phyloP scores from a whole-genome alignment of 2,329 filamentous ascomycete genomes.

The Beauveria sp. region DNA sequence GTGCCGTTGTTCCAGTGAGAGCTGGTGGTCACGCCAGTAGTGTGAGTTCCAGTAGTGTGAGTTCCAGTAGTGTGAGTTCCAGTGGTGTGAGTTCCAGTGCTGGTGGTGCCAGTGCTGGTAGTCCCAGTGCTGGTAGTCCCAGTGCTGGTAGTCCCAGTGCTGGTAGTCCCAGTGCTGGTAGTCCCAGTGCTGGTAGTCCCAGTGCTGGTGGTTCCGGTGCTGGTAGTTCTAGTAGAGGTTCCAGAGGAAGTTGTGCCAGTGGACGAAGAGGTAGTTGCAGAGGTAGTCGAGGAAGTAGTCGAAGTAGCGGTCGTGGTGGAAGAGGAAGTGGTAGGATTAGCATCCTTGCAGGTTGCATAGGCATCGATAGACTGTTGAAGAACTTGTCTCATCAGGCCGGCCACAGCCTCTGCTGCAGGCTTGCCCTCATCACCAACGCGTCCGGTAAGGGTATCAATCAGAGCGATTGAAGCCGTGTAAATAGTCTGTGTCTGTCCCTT shows the following conservation, averaged over 20 bases:
- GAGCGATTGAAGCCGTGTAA: background rate
- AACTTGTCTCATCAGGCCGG: background rate
- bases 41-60: background rate
- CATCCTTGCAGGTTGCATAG: slow-evolving; percentile 1
- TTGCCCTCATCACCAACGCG: background rate
- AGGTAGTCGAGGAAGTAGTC: background rate
- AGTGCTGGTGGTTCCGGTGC: background rate
- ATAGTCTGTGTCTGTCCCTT: background rate
- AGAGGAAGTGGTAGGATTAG: background rate
- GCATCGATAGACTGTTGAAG: background rate
- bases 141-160: background rate
- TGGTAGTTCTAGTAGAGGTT: background rate
- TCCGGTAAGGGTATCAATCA: slow-evolving; percentile 1
- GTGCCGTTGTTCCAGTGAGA: background rate
- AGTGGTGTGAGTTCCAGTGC: background rate
- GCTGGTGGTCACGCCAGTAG: background rate
- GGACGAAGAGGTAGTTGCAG: background rate
- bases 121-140: background rate
- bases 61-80: background rate
- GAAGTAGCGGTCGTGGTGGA: background rate
- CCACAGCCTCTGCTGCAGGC: background rate
- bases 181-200: background rate
- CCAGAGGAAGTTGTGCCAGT: background rate
- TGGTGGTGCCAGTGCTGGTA: background rate
- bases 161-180: background rate